phyloP scores from a whole-genome alignment of 495 filamentous ascomycete genomes.

The Patellaria atrata region DNA sequence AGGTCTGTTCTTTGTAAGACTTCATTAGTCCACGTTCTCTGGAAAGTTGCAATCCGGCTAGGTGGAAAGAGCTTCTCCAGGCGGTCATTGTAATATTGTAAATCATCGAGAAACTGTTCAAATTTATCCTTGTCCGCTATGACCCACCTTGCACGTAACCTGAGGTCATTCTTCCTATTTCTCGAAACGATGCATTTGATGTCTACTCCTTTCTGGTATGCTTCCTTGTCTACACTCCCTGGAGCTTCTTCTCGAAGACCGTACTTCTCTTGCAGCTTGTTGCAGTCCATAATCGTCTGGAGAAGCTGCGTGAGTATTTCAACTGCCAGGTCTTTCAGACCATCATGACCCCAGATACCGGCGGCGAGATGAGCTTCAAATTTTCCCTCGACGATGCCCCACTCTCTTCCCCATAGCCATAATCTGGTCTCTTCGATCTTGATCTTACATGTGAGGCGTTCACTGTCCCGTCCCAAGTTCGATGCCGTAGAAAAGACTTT shows the following conservation, averaged over 20 bases:
- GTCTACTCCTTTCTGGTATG: conserved; percentile 6
- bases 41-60: conserved; percentile 19
- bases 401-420: conserved; percentile 26
- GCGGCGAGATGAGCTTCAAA: conserved; percentile 22
- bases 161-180: conserved; percentile 11
- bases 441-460: conserved; percentile 28
- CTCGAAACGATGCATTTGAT: conserved; percentile 1
- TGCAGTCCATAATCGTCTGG: conserved; percentile 26
- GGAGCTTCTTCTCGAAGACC: conserved; percentile 22
- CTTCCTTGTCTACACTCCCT: conserved; percentile 11
- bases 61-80: conserved; percentile 28
- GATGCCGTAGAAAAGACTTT: conserved; percentile 23
- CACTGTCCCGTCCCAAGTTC: conserved; percentile 24
- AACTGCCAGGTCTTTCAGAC: conserved; percentile 19
- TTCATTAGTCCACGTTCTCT: conserved; percentile 27
- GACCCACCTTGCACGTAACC: conserved; percentile 26
- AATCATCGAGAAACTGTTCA: conserved; percentile 22
- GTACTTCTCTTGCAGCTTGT: conserved; percentile 27
- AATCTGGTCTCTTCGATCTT: conserved; percentile 29
- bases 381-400: conserved; percentile 28
- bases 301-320: conserved; percentile 24
- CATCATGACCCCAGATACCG: conserved; percentile 15
- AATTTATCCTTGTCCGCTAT: conserved; percentile 30
- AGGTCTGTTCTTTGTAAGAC: conserved; percentile 21
- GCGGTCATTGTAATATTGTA: conserved; percentile 29